These are phyloP conservation scores for Raphanus hybrid DNA, from an alignment of 441 rosid genomes.

Conservation along the genomic window DNA sequence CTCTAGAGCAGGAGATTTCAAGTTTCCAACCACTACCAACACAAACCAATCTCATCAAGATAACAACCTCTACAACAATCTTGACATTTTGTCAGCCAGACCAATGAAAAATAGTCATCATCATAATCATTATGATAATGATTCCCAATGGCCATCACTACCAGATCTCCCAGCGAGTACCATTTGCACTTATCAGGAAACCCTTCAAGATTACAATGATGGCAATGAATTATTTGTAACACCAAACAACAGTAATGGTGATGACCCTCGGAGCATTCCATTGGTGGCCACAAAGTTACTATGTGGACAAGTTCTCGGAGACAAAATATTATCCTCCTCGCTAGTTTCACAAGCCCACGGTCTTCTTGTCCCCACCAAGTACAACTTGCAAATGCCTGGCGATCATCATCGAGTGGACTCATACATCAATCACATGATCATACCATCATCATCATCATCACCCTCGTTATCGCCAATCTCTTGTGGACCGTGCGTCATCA, in stretches of 20 bases:
- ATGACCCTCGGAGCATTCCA: constrained; percentile 2
- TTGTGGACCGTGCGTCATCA: constrained; percentile 49
- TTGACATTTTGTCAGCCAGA: constrained; percentile 36
- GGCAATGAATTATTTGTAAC: constrained; percentile 36
- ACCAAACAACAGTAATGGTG: constrained; percentile 32
- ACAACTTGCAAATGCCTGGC: constrained; percentile 38
- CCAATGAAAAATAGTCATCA: constrained; percentile 27
- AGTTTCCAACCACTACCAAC: constrained; percentile 35
- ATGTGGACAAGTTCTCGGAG: constrained; percentile 63
- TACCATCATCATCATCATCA: constrained; percentile 40
- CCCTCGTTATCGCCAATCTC: constrained; percentile 52
- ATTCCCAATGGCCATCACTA: constrained; percentile 51
- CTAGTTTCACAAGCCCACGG: constrained; percentile 36
- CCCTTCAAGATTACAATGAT: constrained; percentile 37
- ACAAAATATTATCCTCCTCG: constrained; percentile 36
- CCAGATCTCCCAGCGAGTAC: constrained; percentile 44
- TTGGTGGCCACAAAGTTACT: constrained; percentile 53
- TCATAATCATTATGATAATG: constrained; percentile 35
- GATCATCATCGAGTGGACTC: constrained; percentile 51
- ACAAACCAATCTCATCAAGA: constrained; percentile 36
- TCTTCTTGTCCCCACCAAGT: constrained; percentile 36
- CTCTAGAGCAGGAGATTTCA: constrained; percentile 53
- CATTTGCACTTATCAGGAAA: constrained; percentile 47
- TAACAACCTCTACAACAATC: constrained; percentile 29
- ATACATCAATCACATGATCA: constrained; percentile 63